phyloP scores from a whole-genome alignment of 148 eudicot genomes.

The Persicaria tinctoria region DNA sequence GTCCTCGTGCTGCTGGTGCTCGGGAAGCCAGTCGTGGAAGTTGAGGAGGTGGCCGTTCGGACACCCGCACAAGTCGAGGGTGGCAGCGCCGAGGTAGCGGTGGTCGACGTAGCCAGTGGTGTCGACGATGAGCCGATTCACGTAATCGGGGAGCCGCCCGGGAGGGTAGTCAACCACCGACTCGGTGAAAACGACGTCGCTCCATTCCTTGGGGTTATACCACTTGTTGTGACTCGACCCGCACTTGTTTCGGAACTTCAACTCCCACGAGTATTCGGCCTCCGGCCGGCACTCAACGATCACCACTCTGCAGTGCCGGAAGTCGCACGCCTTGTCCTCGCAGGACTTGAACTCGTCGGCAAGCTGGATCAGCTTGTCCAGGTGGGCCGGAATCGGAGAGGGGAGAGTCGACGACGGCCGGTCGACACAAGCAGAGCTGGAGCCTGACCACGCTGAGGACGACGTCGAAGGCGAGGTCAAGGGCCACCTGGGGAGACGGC shows the following conservation, averaged over 20 bases:
- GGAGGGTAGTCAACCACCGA: background rate
- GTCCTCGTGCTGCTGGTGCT: background rate
- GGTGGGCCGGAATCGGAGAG: background rate
- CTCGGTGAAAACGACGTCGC: background rate
- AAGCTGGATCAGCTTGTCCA: background rate
- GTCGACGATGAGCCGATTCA: background rate
- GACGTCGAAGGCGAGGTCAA: background rate
- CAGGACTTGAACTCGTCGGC: background rate
- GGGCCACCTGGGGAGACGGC: background rate
- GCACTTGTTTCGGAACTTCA: background rate
- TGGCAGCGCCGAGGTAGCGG: background rate
- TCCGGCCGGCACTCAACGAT: constrained; percentile 1
- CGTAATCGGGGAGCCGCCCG: background rate
- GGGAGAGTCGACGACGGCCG: background rate
- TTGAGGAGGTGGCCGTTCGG: background rate
- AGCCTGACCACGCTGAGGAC: background rate
- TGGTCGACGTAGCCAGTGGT: background rate
- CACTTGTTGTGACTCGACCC: background rate
- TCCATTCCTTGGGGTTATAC: background rate
- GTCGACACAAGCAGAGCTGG: background rate
- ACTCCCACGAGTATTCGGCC: background rate
- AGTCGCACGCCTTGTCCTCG: background rate
- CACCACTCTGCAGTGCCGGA: background rate
- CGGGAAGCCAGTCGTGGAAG: background rate
- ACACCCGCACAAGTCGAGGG: background rate